Conservation (phyloP, 345 rosid genomes). For the Passiflora organensis region DNA sequence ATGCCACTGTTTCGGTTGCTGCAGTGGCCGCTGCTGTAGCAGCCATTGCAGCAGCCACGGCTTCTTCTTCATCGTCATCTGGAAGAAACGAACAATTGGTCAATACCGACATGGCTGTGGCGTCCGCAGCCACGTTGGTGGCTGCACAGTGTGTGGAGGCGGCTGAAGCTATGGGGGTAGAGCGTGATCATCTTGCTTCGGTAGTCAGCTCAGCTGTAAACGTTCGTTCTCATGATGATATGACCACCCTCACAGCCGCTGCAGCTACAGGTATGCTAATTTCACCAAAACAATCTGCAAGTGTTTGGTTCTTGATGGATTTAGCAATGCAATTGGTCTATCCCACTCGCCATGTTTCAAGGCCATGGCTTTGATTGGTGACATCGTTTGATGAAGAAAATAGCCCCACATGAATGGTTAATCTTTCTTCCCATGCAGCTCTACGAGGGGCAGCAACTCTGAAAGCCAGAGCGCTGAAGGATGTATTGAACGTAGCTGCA, state of each 20-base stretch:
- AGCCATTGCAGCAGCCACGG: constrained; percentile 74
- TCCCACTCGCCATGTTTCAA: too few relatives aligned
- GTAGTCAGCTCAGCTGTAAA: constrained; percentile 87
- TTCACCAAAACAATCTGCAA: neutral
- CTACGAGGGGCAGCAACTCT: constrained; percentile 89
- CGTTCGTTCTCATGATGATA: constrained; percentile 78
- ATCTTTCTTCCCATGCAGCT: constrained; percentile 37
- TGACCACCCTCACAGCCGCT: constrained; percentile 85
- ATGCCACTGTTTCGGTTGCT: constrained; percentile 85
- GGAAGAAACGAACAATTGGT: constrained; percentile 60
- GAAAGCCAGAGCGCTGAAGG: constrained; percentile 85
- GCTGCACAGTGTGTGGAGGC: constrained; percentile 99
- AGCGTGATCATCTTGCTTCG: constrained; percentile 73
- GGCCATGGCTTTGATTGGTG: too few relatives aligned
- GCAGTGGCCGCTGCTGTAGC: constrained; percentile 90
- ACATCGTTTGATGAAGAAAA: too few relatives aligned
- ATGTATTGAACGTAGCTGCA: constrained; percentile 69
- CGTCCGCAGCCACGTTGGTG: constrained; percentile 86
- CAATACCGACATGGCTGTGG: constrained; percentile 78
- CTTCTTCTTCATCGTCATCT: constrained; percentile 47
- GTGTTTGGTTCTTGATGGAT: too few relatives aligned
- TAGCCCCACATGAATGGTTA: neutral
- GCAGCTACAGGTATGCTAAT: constrained; percentile 74
- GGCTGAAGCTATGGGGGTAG: constrained; percentile 85
- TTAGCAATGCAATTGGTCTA: too few relatives aligned